Evolutionary conservation across 129 eudicot species (phyloP).

Genomic region (Scalesia atractyloides): DNA sequence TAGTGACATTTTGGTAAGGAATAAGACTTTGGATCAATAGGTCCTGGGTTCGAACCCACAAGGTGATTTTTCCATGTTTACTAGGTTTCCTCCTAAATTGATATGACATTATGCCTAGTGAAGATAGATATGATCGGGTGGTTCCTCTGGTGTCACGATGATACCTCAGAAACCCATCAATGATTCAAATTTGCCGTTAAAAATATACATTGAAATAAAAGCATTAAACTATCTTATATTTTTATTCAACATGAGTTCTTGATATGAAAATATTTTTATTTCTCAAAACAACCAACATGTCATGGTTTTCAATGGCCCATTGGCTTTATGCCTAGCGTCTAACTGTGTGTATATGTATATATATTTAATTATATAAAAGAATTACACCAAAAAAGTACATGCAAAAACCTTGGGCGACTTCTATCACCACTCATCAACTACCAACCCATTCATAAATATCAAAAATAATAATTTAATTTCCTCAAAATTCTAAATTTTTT

Average conservation of each 20-base stretch:
- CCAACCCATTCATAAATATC: background rate
- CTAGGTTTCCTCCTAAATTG: too few relatives aligned
- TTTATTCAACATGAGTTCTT: background rate
- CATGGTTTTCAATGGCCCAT: constrained; percentile 21
- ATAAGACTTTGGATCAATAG: too few relatives aligned
- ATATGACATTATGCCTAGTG: too few relatives aligned
- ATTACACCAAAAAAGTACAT: constrained; percentile 7
- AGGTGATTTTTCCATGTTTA: too few relatives aligned
- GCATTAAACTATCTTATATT: background rate
- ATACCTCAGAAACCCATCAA: too few relatives aligned
- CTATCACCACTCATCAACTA: constrained; percentile 24
- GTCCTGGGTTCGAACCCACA: too few relatives aligned
- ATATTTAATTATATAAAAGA: background rate
- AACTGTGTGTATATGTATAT: background rate
- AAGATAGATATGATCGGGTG: too few relatives aligned
- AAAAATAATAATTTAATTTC: background rate
- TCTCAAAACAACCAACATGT: constrained; percentile 17
- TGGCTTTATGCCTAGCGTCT: background rate
- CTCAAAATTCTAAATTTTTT: background rate
- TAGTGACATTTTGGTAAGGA: too few relatives aligned
- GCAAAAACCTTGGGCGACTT: constrained; percentile 43
- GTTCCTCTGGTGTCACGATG: too few relatives aligned
- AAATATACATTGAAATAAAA: background rate
- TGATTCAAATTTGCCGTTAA: too few relatives aligned
- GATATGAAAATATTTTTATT: constrained; percentile 7